Conservation (phyloP, 345 rosid species). For the Populus pruinosa region DNA sequence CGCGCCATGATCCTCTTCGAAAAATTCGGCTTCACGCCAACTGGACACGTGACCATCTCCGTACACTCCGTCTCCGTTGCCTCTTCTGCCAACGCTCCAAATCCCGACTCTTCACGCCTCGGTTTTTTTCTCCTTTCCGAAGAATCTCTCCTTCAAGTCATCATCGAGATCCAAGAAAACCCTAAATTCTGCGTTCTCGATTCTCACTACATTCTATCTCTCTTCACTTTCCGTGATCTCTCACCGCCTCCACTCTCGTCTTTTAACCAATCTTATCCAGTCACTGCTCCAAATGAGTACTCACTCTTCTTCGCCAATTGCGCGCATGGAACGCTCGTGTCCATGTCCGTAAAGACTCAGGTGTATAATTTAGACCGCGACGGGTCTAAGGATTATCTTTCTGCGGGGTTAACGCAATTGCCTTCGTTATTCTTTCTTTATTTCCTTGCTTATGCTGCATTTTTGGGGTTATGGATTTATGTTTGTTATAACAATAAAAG, state of each 20-base stretch:
- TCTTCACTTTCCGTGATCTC: constrained; percentile 80
- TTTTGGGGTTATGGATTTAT: constrained; percentile 65
- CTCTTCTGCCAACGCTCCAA: constrained; percentile 41
- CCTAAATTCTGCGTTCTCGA: constrained; percentile 82
- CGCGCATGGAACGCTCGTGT: constrained; percentile 66
- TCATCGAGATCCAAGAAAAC: constrained; percentile 77
- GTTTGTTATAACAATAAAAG: constrained; percentile 41
- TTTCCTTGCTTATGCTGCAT: constrained; percentile 52
- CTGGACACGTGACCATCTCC: constrained; percentile 65
- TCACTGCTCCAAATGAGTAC: constrained; percentile 74
- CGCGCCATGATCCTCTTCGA: constrained; percentile 96
- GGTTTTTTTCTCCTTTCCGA: constrained; percentile 96
- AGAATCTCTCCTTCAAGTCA: constrained; percentile 76
- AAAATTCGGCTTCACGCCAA: constrained; percentile 85
- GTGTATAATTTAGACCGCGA: constrained; percentile 61
- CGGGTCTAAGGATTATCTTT: constrained; percentile 56
- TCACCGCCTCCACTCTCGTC: constrained; percentile 68
- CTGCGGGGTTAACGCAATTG: constrained; percentile 77
- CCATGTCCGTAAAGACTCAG: constrained; percentile 79
- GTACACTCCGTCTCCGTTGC: constrained; percentile 65
- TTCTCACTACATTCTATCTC: constrained; percentile 48
- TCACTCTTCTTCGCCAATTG: constrained; percentile 90
- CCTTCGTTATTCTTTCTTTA: constrained; percentile 61
- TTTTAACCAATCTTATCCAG: constrained; percentile 60
- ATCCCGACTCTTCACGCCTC: constrained; percentile 58